Base-by-base conservation (phyloP, 345 rosid genomes). In the Erodium maritimum region DNA sequence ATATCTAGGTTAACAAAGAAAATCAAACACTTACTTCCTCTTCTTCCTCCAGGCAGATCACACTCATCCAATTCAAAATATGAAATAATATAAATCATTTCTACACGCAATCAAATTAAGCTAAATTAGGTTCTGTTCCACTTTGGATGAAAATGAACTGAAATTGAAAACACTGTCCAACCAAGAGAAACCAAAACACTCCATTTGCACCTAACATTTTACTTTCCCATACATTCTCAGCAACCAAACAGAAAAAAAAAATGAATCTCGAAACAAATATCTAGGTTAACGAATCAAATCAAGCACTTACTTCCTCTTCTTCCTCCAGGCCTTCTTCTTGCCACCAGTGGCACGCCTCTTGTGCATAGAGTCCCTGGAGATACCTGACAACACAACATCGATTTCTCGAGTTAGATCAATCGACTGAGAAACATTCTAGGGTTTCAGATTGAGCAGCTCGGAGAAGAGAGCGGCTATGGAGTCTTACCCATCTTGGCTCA, bases 331-430 rank as follows among this genome's bases (percentile, higher is more conserved):
- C 70, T 82, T 77, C 69, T 79, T 82, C 64, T 82, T 82, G 67
- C 88, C 88, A 69, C 88, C 88, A 66, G 85, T 82, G 72, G 88
- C 88, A 61, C 88, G 88, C 68, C 88, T 82, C 75, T 82, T 80
- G 80, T 82, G 88, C 77, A 82, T 80, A 3, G 83, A 81, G 45
- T 81, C 83, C 56, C 90, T 71, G 53, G 87, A 81, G 54, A 84
- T 81, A 70, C 90, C 90, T 79, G 75, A 42, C 14, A 42, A 14
- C 48, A 29, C 37, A 29, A 6, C 48, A 11, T 11, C 2, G 48
- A 42, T 42, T 42, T 12, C 2, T 14, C 48, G 17, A 7, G 48
- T 42, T 42, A 42, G 48, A 42, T 42, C 48, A 16, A 42, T 10
- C 16, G 17, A 42, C 8, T 7, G 17, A 42, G 48, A 42, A 42